Base-by-base conservation (phyloP, 768 basidiomycete species). In the Boletus tomentosulus region DNA sequence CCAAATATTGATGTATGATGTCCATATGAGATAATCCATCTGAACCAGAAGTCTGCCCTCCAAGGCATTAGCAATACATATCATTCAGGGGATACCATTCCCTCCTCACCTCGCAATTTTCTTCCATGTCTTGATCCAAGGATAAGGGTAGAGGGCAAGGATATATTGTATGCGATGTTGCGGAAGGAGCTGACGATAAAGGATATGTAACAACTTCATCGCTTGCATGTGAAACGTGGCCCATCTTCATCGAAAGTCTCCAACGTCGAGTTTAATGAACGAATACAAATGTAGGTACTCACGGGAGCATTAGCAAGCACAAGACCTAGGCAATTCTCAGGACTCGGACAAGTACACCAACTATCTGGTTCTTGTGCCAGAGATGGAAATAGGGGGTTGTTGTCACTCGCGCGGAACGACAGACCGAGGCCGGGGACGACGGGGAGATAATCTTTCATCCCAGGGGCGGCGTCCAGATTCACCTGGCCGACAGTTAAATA, bases 101-200 rank as follows among this genome's bases (percentile, higher is more conserved):
- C n/a, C 2, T 16, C 30, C 38, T 27, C 31, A 60, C 63, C 53
- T 37, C 31, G 13, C 24, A 5, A 13, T 3, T 24, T 13, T 24
- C 15, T 8, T 24, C 37, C 9, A 12, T 3, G 27, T 10, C 9
- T 49, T 43, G 49, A 25, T 0, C 1, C 16, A 22, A 27, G 3
- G 8, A 3, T 12, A 1, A 33, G 12, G 33, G 4, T 2, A 34
- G 41, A 16, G 8, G 6, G 24, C 12, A 0, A 16, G 27, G 11
- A 16, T 13, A 6, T 1, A 9, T 13, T 2, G 35, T 3, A 11
- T 33, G 9, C 2, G 42, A n/a, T 16, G 27, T 19, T 13, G 30
- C 35, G 2, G 2, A 9, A 25, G 6, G 13, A 47, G 24, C 1
- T 1, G 41, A 27, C 13, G 22, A 1, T 7, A 1, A 12, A 3